Evolutionary conservation across 768 basidiomycete species (phyloP).

Genomic region (Boletus vinaceobasis): DNA sequence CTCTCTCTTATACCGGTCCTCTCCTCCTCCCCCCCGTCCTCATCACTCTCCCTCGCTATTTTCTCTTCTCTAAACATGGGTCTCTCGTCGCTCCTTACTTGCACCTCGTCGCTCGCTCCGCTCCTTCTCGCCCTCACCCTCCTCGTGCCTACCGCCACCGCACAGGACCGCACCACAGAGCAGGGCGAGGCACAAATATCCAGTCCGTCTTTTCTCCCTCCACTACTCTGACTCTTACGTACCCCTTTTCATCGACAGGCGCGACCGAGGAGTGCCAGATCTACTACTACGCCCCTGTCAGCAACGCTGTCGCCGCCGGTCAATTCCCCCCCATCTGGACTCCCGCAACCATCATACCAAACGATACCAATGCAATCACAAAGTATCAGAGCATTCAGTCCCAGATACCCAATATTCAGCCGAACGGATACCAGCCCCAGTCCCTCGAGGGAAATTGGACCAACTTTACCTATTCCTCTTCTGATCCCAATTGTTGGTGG

Average conservation of each 20-base stretch:
- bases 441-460: slow-evolving; percentile 32
- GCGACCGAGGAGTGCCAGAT: slow-evolving; percentile 39
- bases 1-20: background rate
- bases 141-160: slow-evolving; percentile 2
- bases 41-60: too few species aligned
- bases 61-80: slow-evolving; percentile 8
- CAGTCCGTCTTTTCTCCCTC: slow-evolving; percentile 22
- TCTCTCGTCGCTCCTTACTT: slow-evolving; percentile 17
- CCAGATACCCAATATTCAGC: slow-evolving; percentile 45
- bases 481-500: slow-evolving; percentile 52
- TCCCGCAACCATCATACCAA: slow-evolving; percentile 40
- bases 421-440: slow-evolving; percentile 32
- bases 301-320: slow-evolving; percentile 24
- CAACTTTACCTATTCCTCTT: slow-evolving; percentile 32
- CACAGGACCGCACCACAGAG: slow-evolving; percentile 34
- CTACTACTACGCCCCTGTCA: slow-evolving; percentile 41
- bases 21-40: too few species aligned
- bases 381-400: slow-evolving; percentile 43
- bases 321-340: slow-evolving; percentile 47
- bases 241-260: slow-evolving; percentile 18
- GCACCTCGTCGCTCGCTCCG: background rate
- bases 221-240: background rate
- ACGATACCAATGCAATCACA: slow-evolving; percentile 40
- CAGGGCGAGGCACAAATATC: slow-evolving; percentile 36
- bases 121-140: slow-evolving; percentile 3